A percentile compares a stretch with the other conserved stretches of the same genome.
Conservation (phyloP, 148 eudicot species). For the Rhododendron vialii region DNA sequence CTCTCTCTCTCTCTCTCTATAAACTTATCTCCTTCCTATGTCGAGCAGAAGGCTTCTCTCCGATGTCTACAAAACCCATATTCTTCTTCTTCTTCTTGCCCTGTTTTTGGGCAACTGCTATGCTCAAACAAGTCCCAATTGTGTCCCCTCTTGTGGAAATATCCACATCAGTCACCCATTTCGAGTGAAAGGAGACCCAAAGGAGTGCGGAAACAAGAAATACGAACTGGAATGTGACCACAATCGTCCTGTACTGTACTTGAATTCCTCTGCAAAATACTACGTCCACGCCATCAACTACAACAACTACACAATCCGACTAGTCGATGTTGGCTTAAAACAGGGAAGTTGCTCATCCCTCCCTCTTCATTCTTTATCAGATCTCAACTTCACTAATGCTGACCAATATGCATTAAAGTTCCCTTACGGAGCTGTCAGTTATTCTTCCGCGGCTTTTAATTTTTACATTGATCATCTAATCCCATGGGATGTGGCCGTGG, state of each 20-base stretch:
- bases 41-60: background rate
- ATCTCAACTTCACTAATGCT: too few relatives aligned
- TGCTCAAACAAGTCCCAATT: background rate
- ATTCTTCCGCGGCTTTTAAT: too few relatives aligned
- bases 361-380: background rate
- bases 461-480: too few relatives aligned
- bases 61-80: background rate
- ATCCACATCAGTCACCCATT: background rate
- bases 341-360: slow-evolving; percentile 8
- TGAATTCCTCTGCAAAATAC: background rate
- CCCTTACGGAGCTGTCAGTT: too few relatives aligned
- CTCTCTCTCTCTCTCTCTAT: too few relatives aligned
- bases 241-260: slow-evolving; percentile 1
- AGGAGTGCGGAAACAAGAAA: background rate
- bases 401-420: too few relatives aligned
- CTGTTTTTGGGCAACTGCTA: background rate
- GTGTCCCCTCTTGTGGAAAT: background rate
- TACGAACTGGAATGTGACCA: slow-evolving; percentile 15
- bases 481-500: too few relatives aligned
- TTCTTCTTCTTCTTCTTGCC: background rate
- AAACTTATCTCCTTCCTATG: too few relatives aligned
- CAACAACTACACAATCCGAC: background rate
- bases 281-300: slow-evolving; percentile 13
- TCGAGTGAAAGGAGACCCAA: background rate
- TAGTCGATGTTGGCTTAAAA: slow-evolving; percentile 16